Evolutionary conservation across 2,329 filamentous ascomycete species (phyloP).

Genomic region (Chrysoporthe deuterocubensis): DNA sequence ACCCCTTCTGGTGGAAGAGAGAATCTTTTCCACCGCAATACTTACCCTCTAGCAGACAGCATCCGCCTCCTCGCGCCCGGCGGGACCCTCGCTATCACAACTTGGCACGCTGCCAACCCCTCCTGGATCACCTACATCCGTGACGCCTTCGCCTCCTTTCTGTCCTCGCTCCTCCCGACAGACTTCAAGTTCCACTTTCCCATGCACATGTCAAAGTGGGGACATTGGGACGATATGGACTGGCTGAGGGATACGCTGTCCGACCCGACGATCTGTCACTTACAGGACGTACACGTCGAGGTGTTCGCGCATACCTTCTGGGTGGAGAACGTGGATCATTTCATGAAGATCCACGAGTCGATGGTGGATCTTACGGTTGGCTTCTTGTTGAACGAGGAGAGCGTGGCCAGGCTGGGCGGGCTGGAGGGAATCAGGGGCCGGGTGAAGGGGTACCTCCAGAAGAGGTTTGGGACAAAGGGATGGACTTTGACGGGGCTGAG

Average conservation of each 20-base stretch:
- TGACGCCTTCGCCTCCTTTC: conserved; percentile 46
- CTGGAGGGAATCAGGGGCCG: conserved; percentile 42
- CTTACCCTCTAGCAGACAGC: conserved; percentile 36
- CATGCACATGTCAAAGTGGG: conserved; percentile 46
- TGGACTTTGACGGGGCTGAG: conserved; percentile 43
- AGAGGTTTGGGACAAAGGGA: conserved; percentile 43
- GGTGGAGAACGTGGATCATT: conserved; percentile 42
- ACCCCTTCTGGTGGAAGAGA: no score
- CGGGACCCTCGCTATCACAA: conserved; percentile 45
- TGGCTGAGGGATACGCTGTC: conserved; percentile 45
- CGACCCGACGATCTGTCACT: conserved; percentile 34
- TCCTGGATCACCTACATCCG: conserved; percentile 45
- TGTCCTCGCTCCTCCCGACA: conserved; percentile 43
- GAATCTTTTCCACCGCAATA: no score
- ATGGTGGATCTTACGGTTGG: conserved; percentile 49
- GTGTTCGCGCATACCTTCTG: conserved; percentile 36
- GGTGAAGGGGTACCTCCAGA: conserved; percentile 42
- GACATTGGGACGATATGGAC: conserved; percentile 44
- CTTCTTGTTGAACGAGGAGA: conserved; percentile 43
- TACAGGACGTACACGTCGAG: conserved; percentile 44
- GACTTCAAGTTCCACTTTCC: conserved; percentile 34
- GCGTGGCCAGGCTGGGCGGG: conserved; percentile 34
- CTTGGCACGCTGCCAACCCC: conserved; percentile 38
- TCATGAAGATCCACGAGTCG: conserved; percentile 39
- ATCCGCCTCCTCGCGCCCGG: conserved; percentile 45